Base-by-base conservation (phyloP, 345 rosid species). In the Brassica nigra region DNA sequence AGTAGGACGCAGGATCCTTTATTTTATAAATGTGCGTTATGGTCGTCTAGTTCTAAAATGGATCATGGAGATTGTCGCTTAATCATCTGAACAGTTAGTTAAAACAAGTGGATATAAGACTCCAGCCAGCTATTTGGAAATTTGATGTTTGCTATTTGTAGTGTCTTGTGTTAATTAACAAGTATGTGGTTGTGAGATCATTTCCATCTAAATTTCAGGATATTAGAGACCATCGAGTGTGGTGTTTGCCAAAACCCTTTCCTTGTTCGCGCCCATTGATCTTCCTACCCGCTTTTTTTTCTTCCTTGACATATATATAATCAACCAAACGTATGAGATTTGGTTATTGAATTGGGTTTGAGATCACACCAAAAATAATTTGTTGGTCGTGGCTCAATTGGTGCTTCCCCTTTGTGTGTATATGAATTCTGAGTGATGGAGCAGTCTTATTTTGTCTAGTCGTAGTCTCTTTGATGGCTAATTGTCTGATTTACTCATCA, bases 231-330 rank as follows among this genome's bases (percentile, higher is more conserved):
- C 31, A 91, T 95, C n/a, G 99, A 95, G 81, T 95, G 99, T 18
- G 97, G 98, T 61, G 98, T 95, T 73, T 95, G 98, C 84, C 99
- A 93, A 85, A 96, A 87, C 61, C 95, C 99, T 52, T 95, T 95
- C 85, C 97, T 91, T 14, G 97, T 95, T 30, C 89, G 93, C 81
- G 97, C 98, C 30, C 89, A 89, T 86, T 95, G 83, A 89, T 81
- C 9, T 65, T 54, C 75, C 57, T 62, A 30, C 73, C 18, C 16
- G 0, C 3, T 76, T 70, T 16, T 58, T 58, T 33, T 42, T 71
- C 66, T 16, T 37, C 71, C 66, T 78, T 47, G 11, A 37, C 55
- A 72, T 44, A 62, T n/a, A 72, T 58, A 73, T 68, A 3, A 72
- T 63, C 39, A 33, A 33, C 33, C 15, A 18, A 49, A 62, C 57